Percentiles rank a stretch among this genome's conserved stretches.
Conservation (phyloP, 2,329 filamentous ascomycete genomes). For the Ceratocystis lukuohia region DNA sequence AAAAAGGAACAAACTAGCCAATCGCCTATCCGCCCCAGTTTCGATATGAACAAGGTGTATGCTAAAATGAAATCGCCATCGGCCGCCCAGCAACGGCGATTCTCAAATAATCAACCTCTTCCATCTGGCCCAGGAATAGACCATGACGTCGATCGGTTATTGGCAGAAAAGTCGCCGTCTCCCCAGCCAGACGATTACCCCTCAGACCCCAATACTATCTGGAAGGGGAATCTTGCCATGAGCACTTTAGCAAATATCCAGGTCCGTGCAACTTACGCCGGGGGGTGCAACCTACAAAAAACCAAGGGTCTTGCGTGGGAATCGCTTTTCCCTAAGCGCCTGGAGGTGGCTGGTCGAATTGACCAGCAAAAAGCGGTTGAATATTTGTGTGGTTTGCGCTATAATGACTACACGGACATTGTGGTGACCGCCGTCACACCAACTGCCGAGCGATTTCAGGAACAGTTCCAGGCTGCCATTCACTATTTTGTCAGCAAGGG, state of each 20-base stretch:
- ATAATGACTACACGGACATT: conserved; percentile 70
- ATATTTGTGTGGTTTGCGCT: conserved; percentile 78
- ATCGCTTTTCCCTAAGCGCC: conserved; percentile 55
- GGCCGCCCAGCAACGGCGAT: conserved; percentile 32
- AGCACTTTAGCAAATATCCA: conserved; percentile 61
- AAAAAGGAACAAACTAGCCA: conserved; percentile 28
- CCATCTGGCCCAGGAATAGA: conserved; percentile 55
- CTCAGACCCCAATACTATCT: conserved; percentile 62
- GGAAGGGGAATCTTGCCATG: conserved; percentile 67
- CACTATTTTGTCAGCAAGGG: conserved; percentile 74
- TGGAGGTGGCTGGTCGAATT: conserved; percentile 68
- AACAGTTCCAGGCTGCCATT: conserved; percentile 62
- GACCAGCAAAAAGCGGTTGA: conserved; percentile 71
- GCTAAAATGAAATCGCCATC: conserved; percentile 48
- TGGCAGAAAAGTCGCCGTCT: conserved; percentile 44
- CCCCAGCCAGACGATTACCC: conserved; percentile 48
- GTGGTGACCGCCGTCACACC: conserved; percentile 62
- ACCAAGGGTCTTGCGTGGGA: conserved; percentile 49
- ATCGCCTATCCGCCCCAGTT: conserved; percentile 46
- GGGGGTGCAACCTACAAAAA: conserved; percentile 57
- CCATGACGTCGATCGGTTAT: conserved; percentile 76
- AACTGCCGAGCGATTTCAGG: conserved; percentile 44
- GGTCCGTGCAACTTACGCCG: conserved; percentile 68
- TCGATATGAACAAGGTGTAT: conserved; percentile 79
- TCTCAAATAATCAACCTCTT: conserved; percentile 33